A percentile compares a stretch with the other conserved stretches of the same genome.
These are phyloP conservation scores for Metschnikowia baotianmanensis DNA, from an alignment of 805 yeast genomes.

Conservation along the genomic window DNA sequence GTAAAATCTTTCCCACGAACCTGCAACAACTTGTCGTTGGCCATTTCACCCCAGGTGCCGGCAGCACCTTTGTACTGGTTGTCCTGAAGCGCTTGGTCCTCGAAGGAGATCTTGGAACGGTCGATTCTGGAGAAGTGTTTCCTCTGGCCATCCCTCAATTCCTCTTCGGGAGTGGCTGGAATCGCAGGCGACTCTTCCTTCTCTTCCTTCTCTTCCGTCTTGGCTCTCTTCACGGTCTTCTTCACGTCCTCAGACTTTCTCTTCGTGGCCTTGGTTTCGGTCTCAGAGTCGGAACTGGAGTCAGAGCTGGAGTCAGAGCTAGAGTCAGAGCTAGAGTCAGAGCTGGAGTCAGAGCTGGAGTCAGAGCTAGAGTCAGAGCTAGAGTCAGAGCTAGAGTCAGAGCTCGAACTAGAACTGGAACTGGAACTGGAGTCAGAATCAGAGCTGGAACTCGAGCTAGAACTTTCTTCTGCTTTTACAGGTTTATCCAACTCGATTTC, in stretches of 20 bases:
- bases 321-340: slow-evolving; percentile 18
- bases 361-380: slow-evolving; percentile 50
- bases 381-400: slow-evolving; percentile 59
- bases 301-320: too few species aligned
- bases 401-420: slow-evolving; percentile 24
- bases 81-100: slow-evolving; percentile 63
- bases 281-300: slow-evolving; percentile 11
- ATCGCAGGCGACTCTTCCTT: slow-evolving; percentile 2
- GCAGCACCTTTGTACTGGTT: slow-evolving; percentile 98
- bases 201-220: slow-evolving; percentile 9
- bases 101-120: slow-evolving; percentile 56
- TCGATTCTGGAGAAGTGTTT: slow-evolving; percentile 69
- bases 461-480: slow-evolving; percentile 34
- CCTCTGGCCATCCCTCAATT: slow-evolving; percentile 64
- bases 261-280: slow-evolving; percentile 17
- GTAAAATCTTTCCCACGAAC: slow-evolving; percentile 98
- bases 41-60: slow-evolving; percentile 97
- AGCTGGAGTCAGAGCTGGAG: slow-evolving; percentile 16
- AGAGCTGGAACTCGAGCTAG: slow-evolving; percentile 70
- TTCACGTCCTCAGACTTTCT: slow-evolving; percentile 12
- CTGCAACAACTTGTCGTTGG: slow-evolving; percentile 77
- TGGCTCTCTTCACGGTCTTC: slow-evolving; percentile 18
- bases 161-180: slow-evolving; percentile 30
- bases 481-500: background rate
- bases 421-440: slow-evolving; percentile 13